Evolutionary conservation across 2,329 filamentous ascomycete species (phyloP), one percentile per base, ranked within the genome.

Genomic region (Kalmusia sp.): DNA sequence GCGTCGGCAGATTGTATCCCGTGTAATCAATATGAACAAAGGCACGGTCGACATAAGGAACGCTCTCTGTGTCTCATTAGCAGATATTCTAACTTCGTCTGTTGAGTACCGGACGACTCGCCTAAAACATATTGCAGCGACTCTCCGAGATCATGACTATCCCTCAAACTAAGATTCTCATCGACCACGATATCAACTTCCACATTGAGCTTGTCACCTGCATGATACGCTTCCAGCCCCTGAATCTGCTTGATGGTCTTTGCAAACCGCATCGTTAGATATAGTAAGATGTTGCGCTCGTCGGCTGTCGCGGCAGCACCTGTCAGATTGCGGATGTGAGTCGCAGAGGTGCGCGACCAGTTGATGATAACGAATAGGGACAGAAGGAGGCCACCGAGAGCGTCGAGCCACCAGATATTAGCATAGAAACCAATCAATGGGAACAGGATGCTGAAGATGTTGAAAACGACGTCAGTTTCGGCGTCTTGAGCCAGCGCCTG

Each of bases 251-350:
- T 87, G 68, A 97, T 96, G 11, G 90, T 89, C 62, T 90, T 91
- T 39, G 92, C 92, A 70, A 96, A 96, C 17, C 93, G 89, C 90
- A 96, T 96, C 1, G 92, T 95, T 62, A 96, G 83, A 76, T 97
- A 97, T 1, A 96, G 81, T 19, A 96, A 76, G 40, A 96, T 85
- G 69, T 95, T 96, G 25, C 92, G 84, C 77, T 95, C 88, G 63
- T 93, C 90, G 0, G 90, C 87, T 1, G 87, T 86, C 4, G 91
- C 90, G 0, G 89, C 89, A 63, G 90, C 90, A 15, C 91, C 91
- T 0, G 88, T 90, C 25, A 95, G 78, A 65, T 93, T 91, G 68
- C 89, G 86, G 68, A 95, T 92, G 69, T 96, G 91, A 58, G 89
- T 85, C 35, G 84, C 80, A 0, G 88, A 89, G 0, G 90, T 93